Evolutionary conservation across 495 filamentous ascomycete genomes (phyloP).

Genomic region (Aspergillus mulundensis): DNA sequence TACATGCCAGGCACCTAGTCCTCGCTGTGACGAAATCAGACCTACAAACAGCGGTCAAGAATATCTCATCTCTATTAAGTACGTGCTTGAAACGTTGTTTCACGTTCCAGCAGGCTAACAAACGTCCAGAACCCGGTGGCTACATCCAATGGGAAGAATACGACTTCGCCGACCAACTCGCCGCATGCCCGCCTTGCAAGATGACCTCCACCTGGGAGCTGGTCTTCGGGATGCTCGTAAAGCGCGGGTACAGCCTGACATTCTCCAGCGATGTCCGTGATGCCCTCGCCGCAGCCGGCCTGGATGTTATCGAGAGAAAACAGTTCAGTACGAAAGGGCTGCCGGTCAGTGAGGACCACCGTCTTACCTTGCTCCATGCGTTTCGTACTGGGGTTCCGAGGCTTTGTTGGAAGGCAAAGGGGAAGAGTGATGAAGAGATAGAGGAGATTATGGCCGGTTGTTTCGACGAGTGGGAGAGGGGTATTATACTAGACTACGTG

Average conservation of each 20-base stretch:
- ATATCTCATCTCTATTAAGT: slow-evolving; percentile 9
- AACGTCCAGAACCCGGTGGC: slow-evolving; percentile 7
- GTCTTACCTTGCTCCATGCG: slow-evolving; percentile 1
- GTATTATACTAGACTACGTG: slow-evolving; percentile 1
- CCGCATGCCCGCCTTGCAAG: not conserved
- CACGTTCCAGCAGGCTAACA: not conserved
- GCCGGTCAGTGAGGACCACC: slow-evolving; percentile 1
- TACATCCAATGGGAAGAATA: slow-evolving; percentile 14
- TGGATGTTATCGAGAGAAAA: not conserved
- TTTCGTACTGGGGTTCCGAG: slow-evolving; percentile 7
- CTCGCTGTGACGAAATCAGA: not conserved
- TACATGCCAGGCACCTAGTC: slow-evolving; percentile 1
- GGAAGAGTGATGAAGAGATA: slow-evolving; percentile 3
- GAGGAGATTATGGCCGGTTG: not conserved
- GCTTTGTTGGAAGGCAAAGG: not conserved
- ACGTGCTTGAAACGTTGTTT: not conserved
- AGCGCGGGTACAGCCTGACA: not conserved
- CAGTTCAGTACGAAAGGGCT: not conserved
- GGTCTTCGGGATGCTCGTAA: not conserved
- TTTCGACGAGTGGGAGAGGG: slow-evolving; percentile 2
- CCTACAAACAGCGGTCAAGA: not conserved
- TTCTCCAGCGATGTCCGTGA: not conserved
- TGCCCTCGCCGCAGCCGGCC: not conserved
- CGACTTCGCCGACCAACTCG: slow-evolving; percentile 6
- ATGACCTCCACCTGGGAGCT: not conserved